phyloP scores from a whole-genome alignment of 306 rosid genomes.

The Inga leiocalycina region DNA sequence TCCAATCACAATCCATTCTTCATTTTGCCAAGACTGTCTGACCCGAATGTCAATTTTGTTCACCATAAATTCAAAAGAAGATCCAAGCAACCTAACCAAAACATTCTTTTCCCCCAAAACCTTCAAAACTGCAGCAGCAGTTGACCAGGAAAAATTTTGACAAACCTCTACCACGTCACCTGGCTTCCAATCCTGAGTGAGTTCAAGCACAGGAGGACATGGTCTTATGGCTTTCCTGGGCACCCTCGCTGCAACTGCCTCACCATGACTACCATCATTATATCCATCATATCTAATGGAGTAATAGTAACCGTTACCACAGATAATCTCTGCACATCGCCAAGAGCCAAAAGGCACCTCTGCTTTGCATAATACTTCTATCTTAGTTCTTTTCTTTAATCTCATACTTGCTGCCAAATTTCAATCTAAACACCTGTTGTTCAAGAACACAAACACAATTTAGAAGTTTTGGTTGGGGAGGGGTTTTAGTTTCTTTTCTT shows the following conservation, averaged over 20 bases:
- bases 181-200: constrained; percentile 57
- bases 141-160: constrained; percentile 73
- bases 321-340: constrained; percentile 79
- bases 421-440: constrained; percentile 36
- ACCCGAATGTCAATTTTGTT: constrained; percentile 66
- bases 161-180: constrained; percentile 88
- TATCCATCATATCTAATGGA: constrained; percentile 75
- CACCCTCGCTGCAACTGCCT: constrained; percentile 57
- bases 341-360: constrained; percentile 85
- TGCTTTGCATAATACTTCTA: constrained; percentile 78
- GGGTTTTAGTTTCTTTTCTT: constrained; percentile 3
- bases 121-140: constrained; percentile 84
- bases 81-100: constrained; percentile 81
- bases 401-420: constrained; percentile 53
- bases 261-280: constrained; percentile 45
- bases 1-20: constrained; percentile 75
- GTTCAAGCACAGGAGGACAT: constrained; percentile 65
- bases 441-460: constrained; percentile 25
- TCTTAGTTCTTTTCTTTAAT: constrained; percentile 80
- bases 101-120: constrained; percentile 57
- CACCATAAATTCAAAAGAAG: constrained; percentile 68
- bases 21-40: constrained; percentile 83
- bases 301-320: constrained; percentile 70
- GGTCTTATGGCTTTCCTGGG: constrained; percentile 76
- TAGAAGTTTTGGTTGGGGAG: constrained; percentile 36